Base-by-base conservation (phyloP, 441 rosid genomes). In the Pelargonium australe region DNA sequence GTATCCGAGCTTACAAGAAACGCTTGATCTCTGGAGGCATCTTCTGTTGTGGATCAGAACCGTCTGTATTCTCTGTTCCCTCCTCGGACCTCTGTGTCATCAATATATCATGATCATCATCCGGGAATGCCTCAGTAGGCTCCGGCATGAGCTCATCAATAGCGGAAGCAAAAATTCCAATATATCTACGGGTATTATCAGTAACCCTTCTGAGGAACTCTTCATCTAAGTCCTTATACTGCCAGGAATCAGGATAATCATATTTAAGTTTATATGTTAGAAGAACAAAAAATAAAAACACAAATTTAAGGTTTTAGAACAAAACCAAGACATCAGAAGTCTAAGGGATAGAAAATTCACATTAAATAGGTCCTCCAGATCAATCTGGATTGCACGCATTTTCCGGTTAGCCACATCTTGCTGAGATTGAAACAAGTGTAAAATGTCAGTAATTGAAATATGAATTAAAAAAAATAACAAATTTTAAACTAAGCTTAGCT, bases 31-130 rank as follows among this genome's bases (percentile, higher is more conserved):
- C 98, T 0, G 93, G 76, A 66, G 99, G 99, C 84, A 92, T 90
- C 73, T 80, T 86, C 83, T 89, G 89, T 62, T 49, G 87, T 1
- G 91, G 88, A 75, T 92, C 96, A 78, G 84, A 45, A 70, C 87
- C 88, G 58, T 92, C 96, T 0, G 77, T 28, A 53, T 75, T 85
- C 63, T 90, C 94, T 25, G 77, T 79, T 3, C 73, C 78, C 68
- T 87, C 96, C 72, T 92, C 97, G 0, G 93, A 79, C 79, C 98
- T 87, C 80, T 95, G 99, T 0, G 97, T 89, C 95, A 95, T 89
- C 69, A 92, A 70, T 70, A 95, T 86, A 78, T 92, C 96, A 68
- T 89, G 97, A 67, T 92, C 98, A 77, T 95, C 97, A 73, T 92
- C 99, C 2, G 83, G 90, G 80, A 92, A 84, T 0, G 93, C 87